Percentiles rank a stretch among this genome's conserved stretches.
Evolutionary conservation across 306 rosid species (phyloP).

Genomic region (Quercus ilex): DNA sequence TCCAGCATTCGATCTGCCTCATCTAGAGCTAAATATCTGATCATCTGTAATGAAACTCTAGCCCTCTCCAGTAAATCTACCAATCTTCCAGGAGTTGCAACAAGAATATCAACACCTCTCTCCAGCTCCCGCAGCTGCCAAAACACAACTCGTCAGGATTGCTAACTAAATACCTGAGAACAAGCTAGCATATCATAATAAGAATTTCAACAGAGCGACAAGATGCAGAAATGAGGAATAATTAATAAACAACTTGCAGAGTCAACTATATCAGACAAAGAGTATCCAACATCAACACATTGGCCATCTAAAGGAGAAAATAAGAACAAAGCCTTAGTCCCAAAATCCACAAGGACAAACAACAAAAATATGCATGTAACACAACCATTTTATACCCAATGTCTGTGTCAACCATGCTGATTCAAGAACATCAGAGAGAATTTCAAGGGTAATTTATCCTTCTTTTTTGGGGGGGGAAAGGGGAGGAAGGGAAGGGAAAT

Average conservation of each 20-base stretch:
- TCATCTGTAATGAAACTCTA: slow-evolving; percentile 74
- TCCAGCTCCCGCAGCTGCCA: slow-evolving; percentile 82
- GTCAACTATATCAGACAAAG: neutral
- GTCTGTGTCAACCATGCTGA: neutral
- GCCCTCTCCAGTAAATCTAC: slow-evolving; percentile 93
- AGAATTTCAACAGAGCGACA: neutral
- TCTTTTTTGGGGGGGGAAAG: too few relatives aligned
- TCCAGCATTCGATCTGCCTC: slow-evolving; percentile 84
- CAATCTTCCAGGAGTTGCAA: slow-evolving; percentile 94
- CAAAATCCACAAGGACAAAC: neutral
- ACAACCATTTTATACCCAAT: neutral
- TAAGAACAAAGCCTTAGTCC: too few relatives aligned
- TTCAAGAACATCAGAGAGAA: neutral
- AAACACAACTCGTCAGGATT: slow-evolving; percentile 18
- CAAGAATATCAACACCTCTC: slow-evolving; percentile 93
- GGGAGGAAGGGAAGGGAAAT: neutral
- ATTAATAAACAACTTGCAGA: neutral
- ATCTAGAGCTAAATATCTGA: slow-evolving; percentile 69
- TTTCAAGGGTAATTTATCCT: neutral
- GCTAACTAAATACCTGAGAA: neutral
- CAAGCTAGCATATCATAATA: neutral
- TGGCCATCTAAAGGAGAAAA: neutral
- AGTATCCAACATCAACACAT: neutral
- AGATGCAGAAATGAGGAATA: neutral
- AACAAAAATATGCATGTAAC: neutral